Evolutionary conservation across 768 basidiomycete genomes (phyloP).

Genomic region (Russula griseocarnosa): DNA sequence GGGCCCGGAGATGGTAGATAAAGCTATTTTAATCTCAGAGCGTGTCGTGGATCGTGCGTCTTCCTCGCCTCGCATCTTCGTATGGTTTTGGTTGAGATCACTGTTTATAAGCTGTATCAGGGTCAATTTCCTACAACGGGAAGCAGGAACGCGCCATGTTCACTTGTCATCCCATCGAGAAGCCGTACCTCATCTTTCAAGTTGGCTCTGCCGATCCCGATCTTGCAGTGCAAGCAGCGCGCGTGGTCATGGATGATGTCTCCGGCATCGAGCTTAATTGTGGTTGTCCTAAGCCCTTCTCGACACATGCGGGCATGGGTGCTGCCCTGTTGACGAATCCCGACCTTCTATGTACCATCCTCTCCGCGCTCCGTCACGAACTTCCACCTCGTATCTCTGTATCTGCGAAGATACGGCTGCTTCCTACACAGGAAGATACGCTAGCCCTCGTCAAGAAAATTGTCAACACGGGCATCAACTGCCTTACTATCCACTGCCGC

Average conservation of each 20-base stretch:
- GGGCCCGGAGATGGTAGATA: slow-evolving; percentile 96
- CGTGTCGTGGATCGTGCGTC: slow-evolving; percentile 81
- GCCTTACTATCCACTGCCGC: slow-evolving; percentile 91
- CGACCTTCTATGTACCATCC: slow-evolving; percentile 84
- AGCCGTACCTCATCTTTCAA: slow-evolving; percentile 92
- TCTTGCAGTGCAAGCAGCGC: slow-evolving; percentile 88
- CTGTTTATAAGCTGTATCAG: slow-evolving; percentile 63
- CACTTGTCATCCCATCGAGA: slow-evolving; percentile 90
- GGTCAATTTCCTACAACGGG: slow-evolving; percentile 83
- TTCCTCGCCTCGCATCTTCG: not conserved
- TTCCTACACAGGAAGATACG: slow-evolving; percentile 84
- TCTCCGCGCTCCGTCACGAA: slow-evolving; percentile 67
- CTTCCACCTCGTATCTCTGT: slow-evolving; percentile 79
- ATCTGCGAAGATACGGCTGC: slow-evolving; percentile 89
- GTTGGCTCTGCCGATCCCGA: slow-evolving; percentile 88
- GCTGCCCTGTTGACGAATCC: slow-evolving; percentile 91
- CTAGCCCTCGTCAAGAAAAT: slow-evolving; percentile 86
- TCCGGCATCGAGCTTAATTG: slow-evolving; percentile 96
- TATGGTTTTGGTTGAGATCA: slow-evolving; percentile 13
- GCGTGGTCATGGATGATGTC: slow-evolving; percentile 80
- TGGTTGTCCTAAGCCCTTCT: slow-evolving; percentile 96
- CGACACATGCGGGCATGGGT: slow-evolving; percentile 92
- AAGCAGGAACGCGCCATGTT: slow-evolving; percentile 76
- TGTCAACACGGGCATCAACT: slow-evolving; percentile 80
- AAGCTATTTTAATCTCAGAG: slow-evolving; percentile 83